A percentile compares a stretch with the other conserved stretches of the same genome.
Evolutionary conservation across 805 yeast species (phyloP).

Genomic region (Kuraishia floccosa): DNA sequence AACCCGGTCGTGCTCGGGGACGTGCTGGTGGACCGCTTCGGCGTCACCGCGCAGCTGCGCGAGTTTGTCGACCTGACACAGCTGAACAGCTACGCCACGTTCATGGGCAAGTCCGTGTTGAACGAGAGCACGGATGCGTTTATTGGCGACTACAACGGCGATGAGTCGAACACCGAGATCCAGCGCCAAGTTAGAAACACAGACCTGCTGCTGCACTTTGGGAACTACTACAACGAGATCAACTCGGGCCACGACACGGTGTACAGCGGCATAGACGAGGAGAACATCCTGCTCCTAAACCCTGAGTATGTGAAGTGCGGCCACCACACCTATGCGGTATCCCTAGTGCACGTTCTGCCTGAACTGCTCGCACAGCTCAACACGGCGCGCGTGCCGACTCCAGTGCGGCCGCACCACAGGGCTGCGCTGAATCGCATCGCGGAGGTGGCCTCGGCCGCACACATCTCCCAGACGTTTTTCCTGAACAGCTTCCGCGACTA

Average conservation of each 20-base stretch:
- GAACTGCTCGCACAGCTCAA: conserved; percentile 26
- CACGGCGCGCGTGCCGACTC: not conserved
- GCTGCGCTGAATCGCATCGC: conserved; percentile 9
- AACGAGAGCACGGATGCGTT: conserved; percentile 59
- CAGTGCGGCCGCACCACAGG: conserved; percentile 2
- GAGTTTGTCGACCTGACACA: conserved; percentile 36
- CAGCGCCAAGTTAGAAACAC: conserved; percentile 36
- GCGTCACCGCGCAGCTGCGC: conserved; percentile 30
- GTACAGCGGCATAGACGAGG: conserved; percentile 23
- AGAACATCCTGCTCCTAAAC: conserved; percentile 35
- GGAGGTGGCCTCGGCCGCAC: conserved; percentile 14
- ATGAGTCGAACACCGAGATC: conserved; percentile 35
- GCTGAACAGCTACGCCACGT: conserved; percentile 47
- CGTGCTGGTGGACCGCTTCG: conserved; percentile 53
- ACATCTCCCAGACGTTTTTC: conserved; percentile 35
- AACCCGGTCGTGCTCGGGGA: conserved; percentile 67
- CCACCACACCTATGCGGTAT: conserved; percentile 22
- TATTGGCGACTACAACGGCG: conserved; percentile 67
- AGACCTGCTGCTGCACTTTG: conserved; percentile 64
- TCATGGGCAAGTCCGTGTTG: conserved; percentile 61
- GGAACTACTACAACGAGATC: conserved; percentile 55
- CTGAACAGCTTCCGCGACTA: conserved; percentile 26
- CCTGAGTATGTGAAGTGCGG: conserved; percentile 42
- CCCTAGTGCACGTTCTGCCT: conserved; percentile 39
- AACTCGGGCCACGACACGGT: conserved; percentile 58